Conservation (phyloP, 2,329 filamentous ascomycete genomes). For the Fusarium begoniae region DNA sequence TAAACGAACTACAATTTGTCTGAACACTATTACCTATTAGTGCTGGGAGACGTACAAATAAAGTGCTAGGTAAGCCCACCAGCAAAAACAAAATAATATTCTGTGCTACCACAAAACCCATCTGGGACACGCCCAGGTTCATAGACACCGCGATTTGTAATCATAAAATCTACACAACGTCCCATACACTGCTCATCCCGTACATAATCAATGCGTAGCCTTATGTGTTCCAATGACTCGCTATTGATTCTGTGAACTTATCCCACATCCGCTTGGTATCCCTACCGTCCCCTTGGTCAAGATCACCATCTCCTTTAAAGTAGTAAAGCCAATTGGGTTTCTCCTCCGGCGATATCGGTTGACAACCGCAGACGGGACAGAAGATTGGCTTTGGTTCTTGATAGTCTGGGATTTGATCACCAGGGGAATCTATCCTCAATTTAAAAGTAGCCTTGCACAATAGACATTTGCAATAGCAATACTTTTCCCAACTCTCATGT, state of each 20-base stretch:
- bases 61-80: not conserved
- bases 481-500: not conserved
- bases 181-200: not conserved
- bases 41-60: not conserved
- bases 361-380: not conserved
- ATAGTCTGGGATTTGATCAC: not conserved
- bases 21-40: accelerated
- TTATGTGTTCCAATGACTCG: not conserved
- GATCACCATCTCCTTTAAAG: not conserved
- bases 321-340: not conserved
- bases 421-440: not conserved
- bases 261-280: not conserved
- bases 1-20: accelerated
- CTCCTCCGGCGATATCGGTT: not conserved
- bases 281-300: not conserved
- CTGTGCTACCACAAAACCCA: too few species aligned
- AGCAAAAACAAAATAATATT: not conserved
- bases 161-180: accelerated
- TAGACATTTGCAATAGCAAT: not conserved
- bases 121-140: not conserved
- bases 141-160: too few species aligned
- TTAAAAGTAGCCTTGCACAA: not conserved
- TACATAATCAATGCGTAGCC: not conserved
- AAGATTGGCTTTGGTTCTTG: not conserved
- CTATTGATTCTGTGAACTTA: not conserved